Evolutionary conservation across 2,329 filamentous ascomycete species (phyloP).

Genomic region (Herpotrichia juniperi): DNA sequence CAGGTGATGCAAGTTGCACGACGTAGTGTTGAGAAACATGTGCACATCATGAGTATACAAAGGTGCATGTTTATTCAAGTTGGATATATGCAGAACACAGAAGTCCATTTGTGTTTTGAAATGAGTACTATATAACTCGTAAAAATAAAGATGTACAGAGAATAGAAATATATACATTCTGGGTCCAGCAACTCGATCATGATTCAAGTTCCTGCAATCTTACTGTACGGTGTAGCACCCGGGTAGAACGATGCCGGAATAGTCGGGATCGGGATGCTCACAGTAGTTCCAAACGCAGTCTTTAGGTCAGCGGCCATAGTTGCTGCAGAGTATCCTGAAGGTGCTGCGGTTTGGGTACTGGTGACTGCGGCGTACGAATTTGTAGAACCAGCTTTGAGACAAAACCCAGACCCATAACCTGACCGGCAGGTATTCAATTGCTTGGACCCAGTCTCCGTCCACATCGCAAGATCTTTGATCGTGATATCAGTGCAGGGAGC

Average conservation of each 20-base stretch:
- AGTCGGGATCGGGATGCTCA: constrained; percentile 49
- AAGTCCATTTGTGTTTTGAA: too few species aligned
- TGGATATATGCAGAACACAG: too few species aligned
- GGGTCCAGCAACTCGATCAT: not conserved
- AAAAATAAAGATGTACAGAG: not conserved
- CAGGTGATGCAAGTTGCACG: too few species aligned
- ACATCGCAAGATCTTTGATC: constrained; percentile 59
- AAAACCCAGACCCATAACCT: constrained; percentile 57
- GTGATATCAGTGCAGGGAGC: constrained; percentile 60
- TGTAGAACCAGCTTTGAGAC: constrained; percentile 46
- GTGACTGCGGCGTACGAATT: constrained; percentile 41
- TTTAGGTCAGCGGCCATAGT: constrained; percentile 43
- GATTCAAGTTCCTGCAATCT: constrained; percentile 24
- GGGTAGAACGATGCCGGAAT: constrained; percentile 51
- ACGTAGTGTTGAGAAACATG: too few species aligned
- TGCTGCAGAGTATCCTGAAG: constrained; percentile 46
- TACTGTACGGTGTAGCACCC: constrained; percentile 38
- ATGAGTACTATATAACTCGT: too few species aligned
- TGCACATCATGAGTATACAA: too few species aligned
- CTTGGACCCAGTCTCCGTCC: constrained; percentile 54
- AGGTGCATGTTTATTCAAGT: too few species aligned
- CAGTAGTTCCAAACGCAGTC: constrained; percentile 35
- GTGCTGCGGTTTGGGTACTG: constrained; percentile 41
- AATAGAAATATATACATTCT: not conserved
- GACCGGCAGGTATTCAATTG: constrained; percentile 55